Base-by-base conservation (phyloP, 2,329 filamentous ascomycete species). In the Orbilia brochopaga region DNA sequence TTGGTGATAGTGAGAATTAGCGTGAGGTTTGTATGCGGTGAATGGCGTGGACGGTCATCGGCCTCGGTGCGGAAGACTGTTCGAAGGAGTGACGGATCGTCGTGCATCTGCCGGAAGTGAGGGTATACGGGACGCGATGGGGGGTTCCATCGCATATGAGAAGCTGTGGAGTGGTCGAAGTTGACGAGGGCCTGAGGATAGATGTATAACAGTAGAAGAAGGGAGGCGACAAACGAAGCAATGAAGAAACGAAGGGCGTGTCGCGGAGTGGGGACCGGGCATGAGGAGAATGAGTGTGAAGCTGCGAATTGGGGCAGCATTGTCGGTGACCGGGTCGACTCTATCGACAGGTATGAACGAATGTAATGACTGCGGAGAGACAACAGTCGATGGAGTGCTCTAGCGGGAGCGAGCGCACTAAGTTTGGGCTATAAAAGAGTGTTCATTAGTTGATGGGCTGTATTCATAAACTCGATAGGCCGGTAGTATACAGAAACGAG, bases 1-100 rank as follows among this genome's bases (percentile, higher is more conserved):
- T 67, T 67, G 21, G 63, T 56, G 10, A 67, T 44, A 1, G 51
- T 61, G 21, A 67, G 50, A 10, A 67, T 1, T 3, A 67, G 50
- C 0, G 63, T 67, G 13, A 60, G 42, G 40, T 67, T 44, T n/a
- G 21, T 50, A 21, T 40, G 40, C 19, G 44, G 57, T 3, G 7
- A 23, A 21, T 44, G 8, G 19, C 19, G 44, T 4, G 17, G 21
- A 23, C 11, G 5, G 44, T 19, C 19, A 5, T 23, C 6, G 3
- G 4, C 15, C 10, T 8, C 17, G 15, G 21, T 21, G 17, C 23
- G 19, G 24, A 67, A 37, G 23, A 60, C 32, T 0, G 63, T 67
- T n/a, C 51, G 56, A 42, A 17, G 23, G 19, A 51, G 51, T 2
- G 56, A 48, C 11, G 56, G 56, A 15, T 54, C 35, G n/a, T 51